Evolutionary conservation across 2,329 filamentous ascomycete genomes (phyloP), one percentile per base, ranked within the genome.

Genomic region (Calonectria multiphialidica): DNA sequence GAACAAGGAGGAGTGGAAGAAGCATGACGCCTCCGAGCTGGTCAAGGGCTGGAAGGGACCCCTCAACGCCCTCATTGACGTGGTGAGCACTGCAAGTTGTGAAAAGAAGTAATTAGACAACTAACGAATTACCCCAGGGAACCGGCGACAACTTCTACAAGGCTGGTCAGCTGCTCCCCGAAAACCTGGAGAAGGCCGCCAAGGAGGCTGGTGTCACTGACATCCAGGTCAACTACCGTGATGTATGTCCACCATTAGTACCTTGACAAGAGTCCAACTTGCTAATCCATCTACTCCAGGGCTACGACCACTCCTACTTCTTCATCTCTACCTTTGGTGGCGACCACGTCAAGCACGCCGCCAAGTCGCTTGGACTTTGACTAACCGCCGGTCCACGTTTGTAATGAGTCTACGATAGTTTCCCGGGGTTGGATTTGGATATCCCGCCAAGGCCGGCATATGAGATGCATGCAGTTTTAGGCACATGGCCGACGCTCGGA

Each of bases 81-180:
- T 98, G 71, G 93, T 95, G 82, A 72, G 92, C 90, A 66, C 40
- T 42, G 25, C 8, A 5, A 10, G n/a, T 8, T 35, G 2, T 16
- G 15, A 7, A 3, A n/a, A 13, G 12, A 25, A 28, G 6, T 9
- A 28, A 18, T 23, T 3, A 45, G 33, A 21, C 8, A 37, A 30
- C 16, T 68, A 44, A 64, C 66, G 65, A 45, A 28, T 18, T 18
- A 10, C 18, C 25, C 50, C 55, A 94, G 93, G 97, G 97, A 49
- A 98, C 95, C 5, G 95, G 91, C 28, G 97, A 99, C 87, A 95
- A 96, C 85, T 99, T 98, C 84, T 98, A 98, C 87, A 96, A 98
- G 87, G 92, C 97, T 83, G 91, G 92, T 57, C 97, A 99, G 85
- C 88, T 99, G 69, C 89, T 98, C 49, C 97, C 96, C 0, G 97